Conservation (phyloP, 1,284 basidiomycete genomes). For the Sphaerobolus stellatus region DNA sequence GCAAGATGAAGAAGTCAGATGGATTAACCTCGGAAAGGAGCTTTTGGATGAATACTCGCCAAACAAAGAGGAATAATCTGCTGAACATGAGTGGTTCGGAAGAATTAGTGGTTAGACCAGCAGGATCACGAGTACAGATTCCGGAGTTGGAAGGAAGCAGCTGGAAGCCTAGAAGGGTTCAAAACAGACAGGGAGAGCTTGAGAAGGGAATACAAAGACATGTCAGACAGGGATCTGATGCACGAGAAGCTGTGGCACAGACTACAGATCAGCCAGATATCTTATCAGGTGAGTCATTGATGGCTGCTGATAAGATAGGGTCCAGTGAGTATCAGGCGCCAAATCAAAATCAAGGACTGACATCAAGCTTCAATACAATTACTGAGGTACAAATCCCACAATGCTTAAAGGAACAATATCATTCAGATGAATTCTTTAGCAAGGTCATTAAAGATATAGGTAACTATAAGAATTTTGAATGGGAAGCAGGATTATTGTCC, state of each 20-base stretch:
- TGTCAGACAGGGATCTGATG: neutral
- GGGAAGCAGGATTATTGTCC: conserved; percentile 5
- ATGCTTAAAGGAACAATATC: conserved; percentile 7
- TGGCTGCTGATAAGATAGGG: too few species aligned
- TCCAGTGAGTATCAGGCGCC: too few species aligned
- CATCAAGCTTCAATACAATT: too few species aligned
- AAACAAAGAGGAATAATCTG: too few species aligned
- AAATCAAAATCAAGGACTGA: too few species aligned
- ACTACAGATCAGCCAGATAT: neutral
- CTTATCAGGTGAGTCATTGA: neutral
- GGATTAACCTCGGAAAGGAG: neutral
- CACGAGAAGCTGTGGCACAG: neutral
- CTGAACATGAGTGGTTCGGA: too few species aligned
- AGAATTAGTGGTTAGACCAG: neutral
- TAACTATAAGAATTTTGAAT: conserved; percentile 14
- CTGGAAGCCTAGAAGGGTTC: neutral
- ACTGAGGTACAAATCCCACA: conserved; percentile 6
- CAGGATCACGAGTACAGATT: too few species aligned
- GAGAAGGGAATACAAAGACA: neutral
- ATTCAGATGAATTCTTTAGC: conserved; percentile 12
- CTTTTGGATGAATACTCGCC: too few species aligned
- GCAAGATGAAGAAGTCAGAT: neutral
- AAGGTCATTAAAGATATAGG: conserved; percentile 6
- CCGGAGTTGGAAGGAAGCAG: neutral
- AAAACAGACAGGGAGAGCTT: neutral